Percentiles rank a stretch among this genome's conserved stretches.
These are phyloP conservation scores for Rosa multiflora DNA, from an alignment of 306 rosid genomes.

Conservation along the genomic window DNA sequence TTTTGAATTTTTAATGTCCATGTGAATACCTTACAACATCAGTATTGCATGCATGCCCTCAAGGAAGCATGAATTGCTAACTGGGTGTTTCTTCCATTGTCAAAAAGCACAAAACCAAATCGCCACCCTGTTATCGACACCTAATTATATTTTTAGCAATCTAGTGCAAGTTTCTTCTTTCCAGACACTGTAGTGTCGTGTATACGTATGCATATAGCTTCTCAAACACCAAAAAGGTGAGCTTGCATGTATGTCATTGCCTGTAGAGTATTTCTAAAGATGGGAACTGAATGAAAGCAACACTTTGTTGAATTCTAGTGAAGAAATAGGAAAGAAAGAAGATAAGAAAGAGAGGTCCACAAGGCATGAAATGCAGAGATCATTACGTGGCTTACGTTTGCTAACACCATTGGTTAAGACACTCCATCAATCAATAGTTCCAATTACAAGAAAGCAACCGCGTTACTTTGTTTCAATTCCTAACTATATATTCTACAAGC, in stretches of 20 bases:
- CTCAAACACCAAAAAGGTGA: background rate
- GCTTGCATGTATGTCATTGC: background rate
- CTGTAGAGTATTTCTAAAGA: constrained; percentile 10
- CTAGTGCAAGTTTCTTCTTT: constrained; percentile 3
- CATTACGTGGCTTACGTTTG: constrained; percentile 41
- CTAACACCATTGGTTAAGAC: constrained; percentile 44
- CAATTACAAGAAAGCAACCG: constrained; percentile 42
- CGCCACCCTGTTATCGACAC: background rate
- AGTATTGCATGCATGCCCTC: background rate
- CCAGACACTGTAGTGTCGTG: constrained; percentile 5
- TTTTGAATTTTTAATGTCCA: no score
- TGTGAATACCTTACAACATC: background rate
- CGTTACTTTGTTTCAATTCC: constrained; percentile 25
- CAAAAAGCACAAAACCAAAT: constrained; percentile 4
- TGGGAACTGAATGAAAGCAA: constrained; percentile 11
- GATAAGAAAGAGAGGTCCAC: constrained; percentile 39
- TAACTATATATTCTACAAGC: constrained; percentile 42
- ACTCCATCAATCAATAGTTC: constrained; percentile 47
- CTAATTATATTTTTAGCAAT: background rate
- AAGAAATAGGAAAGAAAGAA: constrained; percentile 31
- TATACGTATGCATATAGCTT: background rate
- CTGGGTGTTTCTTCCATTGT: background rate
- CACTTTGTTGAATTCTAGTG: background rate
- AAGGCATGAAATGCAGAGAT: constrained; percentile 37
- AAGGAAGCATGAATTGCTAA: background rate